A percentile compares a stretch with the other conserved stretches of the same genome.
Evolutionary conservation across 2,329 filamentous ascomycete species (phyloP).

Genomic region (Sarocladium strictum): DNA sequence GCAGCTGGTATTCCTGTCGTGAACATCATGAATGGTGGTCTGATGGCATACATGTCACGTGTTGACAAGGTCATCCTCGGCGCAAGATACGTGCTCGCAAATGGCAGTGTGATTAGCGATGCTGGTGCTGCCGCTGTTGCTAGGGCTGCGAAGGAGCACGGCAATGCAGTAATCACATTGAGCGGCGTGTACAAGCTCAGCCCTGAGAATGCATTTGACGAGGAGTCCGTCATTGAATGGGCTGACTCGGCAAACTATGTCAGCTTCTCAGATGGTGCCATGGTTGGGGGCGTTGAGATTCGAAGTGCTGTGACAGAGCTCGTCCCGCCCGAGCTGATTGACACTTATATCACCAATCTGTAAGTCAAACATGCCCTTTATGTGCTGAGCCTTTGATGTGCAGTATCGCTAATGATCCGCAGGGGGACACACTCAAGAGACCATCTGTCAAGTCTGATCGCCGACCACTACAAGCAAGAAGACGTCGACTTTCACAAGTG

Average conservation of each 20-base stretch:
- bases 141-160: conserved; percentile 74
- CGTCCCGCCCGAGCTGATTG: conserved; percentile 68
- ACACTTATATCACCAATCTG: conserved; percentile 79
- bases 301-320: conserved; percentile 78
- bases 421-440: conserved; percentile 64
- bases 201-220: conserved; percentile 80
- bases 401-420: conserved; percentile 3
- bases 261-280: conserved; percentile 69
- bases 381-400: neutral
- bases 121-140: conserved; percentile 81
- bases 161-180: conserved; percentile 80
- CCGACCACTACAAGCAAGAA: conserved; percentile 69
- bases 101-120: conserved; percentile 79
- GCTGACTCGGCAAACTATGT: conserved; percentile 74
- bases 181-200: conserved; percentile 92
- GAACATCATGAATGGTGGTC: conserved; percentile 74
- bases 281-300: conserved; percentile 71
- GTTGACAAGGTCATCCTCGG: conserved; percentile 93
- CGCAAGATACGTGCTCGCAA: conserved; percentile 80
- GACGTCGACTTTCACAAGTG: conserved; percentile 58
- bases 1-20: conserved; percentile 77
- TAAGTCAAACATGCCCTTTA: conserved; percentile 25
- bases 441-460: conserved; percentile 67
- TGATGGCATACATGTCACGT: conserved; percentile 90
- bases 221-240: conserved; percentile 78